These are phyloP conservation scores for Mycena citricolor DNA, from an alignment of 1,284 basidiomycete species.

Conservation along the genomic window DNA sequence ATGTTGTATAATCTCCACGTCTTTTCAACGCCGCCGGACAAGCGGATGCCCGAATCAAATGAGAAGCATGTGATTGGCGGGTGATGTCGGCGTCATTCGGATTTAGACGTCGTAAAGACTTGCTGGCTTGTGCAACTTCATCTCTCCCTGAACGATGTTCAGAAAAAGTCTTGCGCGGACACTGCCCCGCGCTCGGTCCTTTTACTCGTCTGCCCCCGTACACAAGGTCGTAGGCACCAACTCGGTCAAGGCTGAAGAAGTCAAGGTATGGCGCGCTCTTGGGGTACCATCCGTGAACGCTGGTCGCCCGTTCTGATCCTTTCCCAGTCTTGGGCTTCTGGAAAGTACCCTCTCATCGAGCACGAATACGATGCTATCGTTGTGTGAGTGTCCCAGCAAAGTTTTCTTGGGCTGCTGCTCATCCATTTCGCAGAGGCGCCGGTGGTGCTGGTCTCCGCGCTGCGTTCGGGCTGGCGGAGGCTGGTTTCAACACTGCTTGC, in stretches of 20 bases:
- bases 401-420: constrained; percentile 19
- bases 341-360: constrained; percentile 95
- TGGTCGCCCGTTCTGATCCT: constrained; percentile 22
- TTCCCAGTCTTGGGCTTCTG: constrained; percentile 68
- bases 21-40: too few species aligned
- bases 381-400: constrained; percentile 64
- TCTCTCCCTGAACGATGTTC: constrained; percentile 17
- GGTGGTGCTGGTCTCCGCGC: constrained; percentile 98
- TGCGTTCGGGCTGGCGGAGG: constrained; percentile 98
- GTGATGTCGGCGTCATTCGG: constrained; percentile 11
- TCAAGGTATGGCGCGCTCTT: constrained; percentile 53
- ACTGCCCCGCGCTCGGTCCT: constrained; percentile 53
- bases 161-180: constrained; percentile 25
- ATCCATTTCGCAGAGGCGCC: constrained; percentile 68
- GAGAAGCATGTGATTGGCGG: constrained; percentile 39
- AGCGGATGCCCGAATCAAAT: constrained; percentile 33
- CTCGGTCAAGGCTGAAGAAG: constrained; percentile 82
- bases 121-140: background rate
- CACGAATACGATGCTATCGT: constrained; percentile 98
- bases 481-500: constrained; percentile 97
- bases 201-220: constrained; percentile 60
- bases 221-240: constrained; percentile 71
- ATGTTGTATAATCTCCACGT: too few species aligned
- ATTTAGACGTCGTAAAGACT: background rate
- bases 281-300: constrained; percentile 15